Base-by-base conservation (phyloP, 441 rosid species). In the Geranium incanum region DNA sequence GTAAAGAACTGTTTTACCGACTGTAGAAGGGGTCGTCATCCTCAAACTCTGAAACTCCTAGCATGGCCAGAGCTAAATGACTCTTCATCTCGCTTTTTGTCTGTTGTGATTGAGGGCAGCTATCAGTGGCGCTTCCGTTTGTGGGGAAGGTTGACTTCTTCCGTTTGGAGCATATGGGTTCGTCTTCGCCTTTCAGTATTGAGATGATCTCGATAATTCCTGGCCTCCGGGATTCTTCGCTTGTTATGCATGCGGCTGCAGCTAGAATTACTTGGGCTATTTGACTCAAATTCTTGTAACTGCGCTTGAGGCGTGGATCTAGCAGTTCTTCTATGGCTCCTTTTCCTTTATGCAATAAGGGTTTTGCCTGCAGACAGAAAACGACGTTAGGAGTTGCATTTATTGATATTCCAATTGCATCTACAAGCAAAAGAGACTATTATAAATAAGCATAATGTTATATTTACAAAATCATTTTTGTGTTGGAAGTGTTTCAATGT, bases 61-160 rank as follows among this genome's bases (percentile, higher is more conserved):
- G 85, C 97, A 94, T 94, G 5, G 97, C 97, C 75, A 95, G 76
- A 75, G 92, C 97, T 68, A 92, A 81, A 81, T 95, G 97, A 78
- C 89, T 81, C 48, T 74, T 90, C 93, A 89, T 88, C 85, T 92
- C 99, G 3, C 81, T 87, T 75, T 88, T 92, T 1, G 91, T 84
- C 65, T 77, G 91, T 45, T 88, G 97, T 67, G 84, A 50, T 65
- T 84, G 91, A 67, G 88, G 80, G 70, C 82, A 90, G 74, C 91
- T 71, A 70, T 92, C 95, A 5, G 86, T 79, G 18, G 88, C 43
- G 50, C 71, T 39, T 15, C 70, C 68, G 7, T 71, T 85, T 60
- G 93, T 88, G 0, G 84, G 81, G 80, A 83, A 71, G 76, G 79
- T 86, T 13, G 86, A 77, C 33, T 74, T 89, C 84, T 86, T 88